phyloP scores from a whole-genome alignment of 441 rosid genomes.

The Omphalea diandra region DNA sequence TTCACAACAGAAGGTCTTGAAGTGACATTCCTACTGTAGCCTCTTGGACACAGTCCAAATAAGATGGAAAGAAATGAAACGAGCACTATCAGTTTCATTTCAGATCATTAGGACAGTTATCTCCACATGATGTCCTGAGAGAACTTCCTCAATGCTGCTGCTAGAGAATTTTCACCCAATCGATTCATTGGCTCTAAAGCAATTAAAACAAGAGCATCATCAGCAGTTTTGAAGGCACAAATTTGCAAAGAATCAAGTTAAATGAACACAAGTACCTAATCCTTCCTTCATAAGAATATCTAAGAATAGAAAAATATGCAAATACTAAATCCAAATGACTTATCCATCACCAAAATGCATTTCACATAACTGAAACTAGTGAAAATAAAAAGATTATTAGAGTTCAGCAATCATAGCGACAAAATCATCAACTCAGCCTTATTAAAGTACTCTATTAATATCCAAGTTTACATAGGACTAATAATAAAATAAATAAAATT shows the following conservation, averaged over 20 bases:
- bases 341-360: conserved; percentile 8
- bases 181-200: conserved; percentile 20
- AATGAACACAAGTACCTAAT: neutral
- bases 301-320: neutral
- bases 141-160: conserved; percentile 20
- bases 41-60: conserved; percentile 35
- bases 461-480: too few species aligned
- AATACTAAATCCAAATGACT: neutral
- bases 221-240: conserved; percentile 7
- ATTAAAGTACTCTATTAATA: too few species aligned
- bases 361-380: neutral
- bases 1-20: conserved; percentile 64
- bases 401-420: neutral
- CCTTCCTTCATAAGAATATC: neutral
- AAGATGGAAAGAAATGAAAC: conserved; percentile 34
- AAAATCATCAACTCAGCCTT: conserved; percentile 10
- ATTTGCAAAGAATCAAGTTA: neutral
- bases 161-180: conserved; percentile 4
- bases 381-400: neutral
- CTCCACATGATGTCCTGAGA: conserved; percentile 11
- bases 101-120: conserved; percentile 16
- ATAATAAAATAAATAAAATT: too few species aligned
- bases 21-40: conserved; percentile 38
- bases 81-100: conserved; percentile 40
- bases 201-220: conserved; percentile 7